Evolutionary conservation across 805 yeast species (phyloP).

Genomic region (Lipomyces kockii): DNA sequence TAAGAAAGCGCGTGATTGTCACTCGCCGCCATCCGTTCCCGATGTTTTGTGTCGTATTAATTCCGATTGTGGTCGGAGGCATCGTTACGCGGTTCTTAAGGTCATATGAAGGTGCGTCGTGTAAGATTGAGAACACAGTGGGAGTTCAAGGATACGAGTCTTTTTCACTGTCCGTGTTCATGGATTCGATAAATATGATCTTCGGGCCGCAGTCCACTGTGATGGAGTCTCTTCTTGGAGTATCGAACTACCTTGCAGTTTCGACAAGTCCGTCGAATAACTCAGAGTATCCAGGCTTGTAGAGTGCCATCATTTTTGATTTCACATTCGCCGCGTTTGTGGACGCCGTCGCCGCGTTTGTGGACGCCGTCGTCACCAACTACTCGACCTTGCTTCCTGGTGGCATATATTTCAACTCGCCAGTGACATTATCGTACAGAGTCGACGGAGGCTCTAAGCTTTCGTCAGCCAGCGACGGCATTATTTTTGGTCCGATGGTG

Average conservation of each 20-base stretch:
- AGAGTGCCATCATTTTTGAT: too few species aligned
- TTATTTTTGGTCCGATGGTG: slow-evolving; percentile 38
- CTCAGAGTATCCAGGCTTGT: not conserved
- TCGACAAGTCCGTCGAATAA: not conserved
- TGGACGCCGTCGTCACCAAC: too few species aligned
- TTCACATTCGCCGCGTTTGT: slow-evolving; percentile 34
- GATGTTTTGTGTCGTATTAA: slow-evolving; percentile 14
- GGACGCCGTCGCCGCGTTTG: slow-evolving; percentile 26
- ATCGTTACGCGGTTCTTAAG: slow-evolving; percentile 20
- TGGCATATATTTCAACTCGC: slow-evolving; percentile 40
- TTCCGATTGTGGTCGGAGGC: slow-evolving; percentile 33
- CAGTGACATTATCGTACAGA: slow-evolving; percentile 39
- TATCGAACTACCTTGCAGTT: slow-evolving; percentile 4
- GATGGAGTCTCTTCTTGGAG: slow-evolving; percentile 8
- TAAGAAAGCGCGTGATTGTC: slow-evolving; percentile 27
- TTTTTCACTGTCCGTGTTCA: not conserved
- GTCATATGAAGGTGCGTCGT: slow-evolving; percentile 16
- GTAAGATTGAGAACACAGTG: slow-evolving; percentile 18
- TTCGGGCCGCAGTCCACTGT: slow-evolving; percentile 18
- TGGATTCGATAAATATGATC: slow-evolving; percentile 10
- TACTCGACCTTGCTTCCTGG: slow-evolving; percentile 42
- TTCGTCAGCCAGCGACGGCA: slow-evolving; percentile 29
- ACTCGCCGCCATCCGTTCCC: slow-evolving; percentile 27
- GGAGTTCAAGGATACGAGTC: slow-evolving; percentile 4
- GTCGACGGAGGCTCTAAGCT: slow-evolving; percentile 35